Evolutionary conservation across 176 grass and related monocot genomes (phyloP).

Genomic region (Carex scoparia): DNA sequence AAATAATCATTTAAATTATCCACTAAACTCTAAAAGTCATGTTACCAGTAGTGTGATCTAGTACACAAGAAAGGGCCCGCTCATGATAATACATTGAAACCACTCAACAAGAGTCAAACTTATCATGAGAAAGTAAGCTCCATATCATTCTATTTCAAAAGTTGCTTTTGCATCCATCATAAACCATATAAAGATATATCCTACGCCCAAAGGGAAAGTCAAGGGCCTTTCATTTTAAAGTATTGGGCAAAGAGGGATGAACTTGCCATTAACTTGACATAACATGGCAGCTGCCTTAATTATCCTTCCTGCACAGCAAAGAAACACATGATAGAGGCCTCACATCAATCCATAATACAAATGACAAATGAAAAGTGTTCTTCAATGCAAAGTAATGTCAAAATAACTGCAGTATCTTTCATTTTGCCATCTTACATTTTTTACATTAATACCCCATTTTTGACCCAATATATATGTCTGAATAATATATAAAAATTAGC

Average conservation of each 20-base stretch:
- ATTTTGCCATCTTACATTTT: neutral
- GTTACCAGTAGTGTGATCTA: neutral
- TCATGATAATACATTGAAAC: neutral
- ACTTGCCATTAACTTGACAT: slow-evolving; percentile 2
- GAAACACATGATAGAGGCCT: neutral
- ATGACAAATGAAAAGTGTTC: neutral
- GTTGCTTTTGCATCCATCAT: neutral
- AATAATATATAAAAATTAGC: neutral
- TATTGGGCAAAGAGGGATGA: neutral
- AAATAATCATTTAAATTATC: neutral
- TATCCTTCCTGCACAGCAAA: slow-evolving; percentile 23
- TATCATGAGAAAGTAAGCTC: neutral
- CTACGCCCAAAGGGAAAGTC: neutral
- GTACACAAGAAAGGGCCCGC: neutral
- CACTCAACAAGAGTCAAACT: neutral
- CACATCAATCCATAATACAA: neutral
- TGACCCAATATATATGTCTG: neutral
- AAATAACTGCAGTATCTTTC: neutral
- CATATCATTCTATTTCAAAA: neutral
- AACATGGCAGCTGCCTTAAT: slow-evolving; percentile 13
- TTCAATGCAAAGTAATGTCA: neutral
- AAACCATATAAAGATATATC: neutral
- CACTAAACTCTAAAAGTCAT: neutral
- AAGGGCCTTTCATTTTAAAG: neutral
- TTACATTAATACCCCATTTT: neutral